These are phyloP conservation scores for Trichoderma polysporum DNA, from an alignment of 2,329 filamentous ascomycete genomes.

Conservation along the genomic window DNA sequence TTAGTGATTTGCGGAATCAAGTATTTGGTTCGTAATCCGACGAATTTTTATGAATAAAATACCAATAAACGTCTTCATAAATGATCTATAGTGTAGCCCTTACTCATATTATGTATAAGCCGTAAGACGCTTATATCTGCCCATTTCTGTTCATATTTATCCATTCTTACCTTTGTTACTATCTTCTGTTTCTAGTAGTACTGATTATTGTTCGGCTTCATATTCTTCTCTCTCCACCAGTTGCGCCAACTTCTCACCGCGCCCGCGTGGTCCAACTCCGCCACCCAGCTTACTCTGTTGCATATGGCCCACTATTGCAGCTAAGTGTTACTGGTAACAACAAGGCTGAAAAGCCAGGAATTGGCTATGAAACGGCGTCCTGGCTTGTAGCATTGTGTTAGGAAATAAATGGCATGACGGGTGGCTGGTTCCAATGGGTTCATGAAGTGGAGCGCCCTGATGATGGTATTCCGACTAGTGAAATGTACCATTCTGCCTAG, in stretches of 20 bases:
- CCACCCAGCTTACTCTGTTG: slow-evolving; percentile 1
- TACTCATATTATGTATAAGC: no score
- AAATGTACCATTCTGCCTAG: slow-evolving; percentile 10
- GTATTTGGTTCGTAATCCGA: no score
- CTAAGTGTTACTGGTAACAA: background rate
- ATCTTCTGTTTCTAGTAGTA: no score
- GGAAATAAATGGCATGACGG: slow-evolving; percentile 8
- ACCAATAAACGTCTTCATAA: no score
- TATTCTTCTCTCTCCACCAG: background rate
- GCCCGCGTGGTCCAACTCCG: background rate
- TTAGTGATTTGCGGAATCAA: no score
- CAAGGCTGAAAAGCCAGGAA: background rate
- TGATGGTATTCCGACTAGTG: background rate
- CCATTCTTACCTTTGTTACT: no score
- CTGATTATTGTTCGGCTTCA: background rate
- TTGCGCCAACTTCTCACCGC: background rate
- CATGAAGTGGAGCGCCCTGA: background rate
- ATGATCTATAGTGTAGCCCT: no score
- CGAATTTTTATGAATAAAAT: no score
- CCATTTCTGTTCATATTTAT: no score
- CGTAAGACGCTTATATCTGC: no score
- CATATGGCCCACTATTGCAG: background rate
- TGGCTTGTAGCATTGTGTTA: slow-evolving; percentile 9
- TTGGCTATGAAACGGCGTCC: slow-evolving; percentile 7
- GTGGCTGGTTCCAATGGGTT: background rate